Base-by-base conservation (phyloP, 257 asterid species). In the Phtheirospermum japonicum region DNA sequence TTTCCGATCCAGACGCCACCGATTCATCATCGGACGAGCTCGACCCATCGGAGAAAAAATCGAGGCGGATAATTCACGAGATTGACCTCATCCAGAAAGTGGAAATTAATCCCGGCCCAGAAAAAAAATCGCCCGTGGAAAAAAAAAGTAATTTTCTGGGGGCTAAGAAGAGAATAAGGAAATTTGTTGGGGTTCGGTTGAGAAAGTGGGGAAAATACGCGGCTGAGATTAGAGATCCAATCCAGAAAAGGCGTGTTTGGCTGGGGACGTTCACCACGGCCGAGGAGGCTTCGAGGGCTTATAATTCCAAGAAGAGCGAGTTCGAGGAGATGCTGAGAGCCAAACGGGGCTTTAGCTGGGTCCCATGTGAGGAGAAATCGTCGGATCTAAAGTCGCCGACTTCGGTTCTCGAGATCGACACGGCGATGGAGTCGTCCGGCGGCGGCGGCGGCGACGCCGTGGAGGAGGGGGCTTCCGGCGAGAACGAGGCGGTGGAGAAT, bases 1-100 rank as follows among this genome's bases (percentile, higher is more conserved):
- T 74, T 57, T 39, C 71, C 13, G 88, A 82, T 72, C 85, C 88
- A 4, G 77, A 82, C 70, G 88, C 88, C 67, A 82, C 88, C 31
- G 85, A 79, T 43, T 76, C 83, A 55, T 82, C 88, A 0, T 82
- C 88, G 12, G 81, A 79, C n/a, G 88, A 82, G 46, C 5, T 26
- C 8, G 74, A 55, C 23, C 8, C 53, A 18, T 1, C 52, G 7
- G 72, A 26, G 14, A 53, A 45, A n/a, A 69, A 51, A 26, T 64
- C 77, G 40, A 76, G 72, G 85, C 26, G 73, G 9, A 72, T 46
- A 18, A 60, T 67, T 9, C 80, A 70, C 73, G 85, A 79, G 52
- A 52, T 82, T 13, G 43, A 79, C 6, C 28, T 62, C 33, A 58
- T 19, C 74, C 42, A 30, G 13, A 31, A 49, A 26, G 57, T 28